Base-by-base conservation (phyloP, 495 filamentous ascomycete species). In the Achaetomiella virescens region DNA sequence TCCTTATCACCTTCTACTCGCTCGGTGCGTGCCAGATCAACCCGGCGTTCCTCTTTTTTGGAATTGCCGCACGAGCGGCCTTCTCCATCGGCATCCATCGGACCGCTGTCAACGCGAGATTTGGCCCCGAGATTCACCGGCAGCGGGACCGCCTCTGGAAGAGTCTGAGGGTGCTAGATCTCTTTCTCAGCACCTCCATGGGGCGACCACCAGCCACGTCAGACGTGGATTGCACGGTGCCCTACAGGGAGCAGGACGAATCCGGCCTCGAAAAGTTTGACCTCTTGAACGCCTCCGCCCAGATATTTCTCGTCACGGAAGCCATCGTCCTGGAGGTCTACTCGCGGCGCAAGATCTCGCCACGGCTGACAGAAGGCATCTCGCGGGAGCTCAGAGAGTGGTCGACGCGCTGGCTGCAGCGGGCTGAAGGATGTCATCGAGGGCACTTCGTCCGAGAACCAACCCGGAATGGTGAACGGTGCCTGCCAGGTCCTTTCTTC, bases 41-140 rank as follows among this genome's bases (percentile, higher is more conserved):
- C 59, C 79, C 79, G 5, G 79, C 81, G 6, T 85, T 83, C 46
- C 76, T 84, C 14, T 74, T 77, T 61, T 77, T 77, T n/a, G 74
- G 81, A 11, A 80, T 83, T 37, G 81, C 81, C 4, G 70, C 78
- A 0, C 74, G 82, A 10, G 80, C 81, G 6, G 81, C 81, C 0
- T 82, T 81, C 52, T 79, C 81, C 0, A 79, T 85, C 20, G 82
- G 82, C 2, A 69, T 85, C 25, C 82, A 85, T 60, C 66, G 81
- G n/a, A 81, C 78, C 37, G 81, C 81, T 33, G 79, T 82, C 18
- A 84, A 84, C 61, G 70, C 78, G 6, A 67, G 80, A 1, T 85
- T 84, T 57, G 80, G 77, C 45, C 59, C 69, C 1, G 70, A 74
- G 2, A 69, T 77, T 20, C 74, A 78, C 29, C 65, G 68, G 2